These are phyloP conservation scores for Cubamyces sp. DNA, from an alignment of 768 basidiomycete genomes.

Conservation along the genomic window DNA sequence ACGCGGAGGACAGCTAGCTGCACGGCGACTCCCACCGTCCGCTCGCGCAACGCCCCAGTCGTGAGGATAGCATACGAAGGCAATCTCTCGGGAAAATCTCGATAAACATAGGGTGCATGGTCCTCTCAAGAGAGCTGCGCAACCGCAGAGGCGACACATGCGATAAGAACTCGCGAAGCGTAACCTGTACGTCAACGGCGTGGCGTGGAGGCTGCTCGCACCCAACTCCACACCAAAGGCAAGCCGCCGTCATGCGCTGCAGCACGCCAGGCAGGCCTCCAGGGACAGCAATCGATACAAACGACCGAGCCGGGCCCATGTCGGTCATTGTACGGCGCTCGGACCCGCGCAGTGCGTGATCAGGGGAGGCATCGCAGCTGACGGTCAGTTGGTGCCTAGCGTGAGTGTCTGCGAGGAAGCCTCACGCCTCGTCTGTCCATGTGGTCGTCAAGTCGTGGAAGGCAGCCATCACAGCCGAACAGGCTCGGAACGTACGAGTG, in stretches of 20 bases:
- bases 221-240: conserved; percentile 16
- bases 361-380: conserved; percentile 14
- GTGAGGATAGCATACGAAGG: conserved; percentile 17
- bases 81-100: conserved; percentile 27
- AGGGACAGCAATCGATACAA: conserved; percentile 14
- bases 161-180: conserved; percentile 20
- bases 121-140: conserved; percentile 8
- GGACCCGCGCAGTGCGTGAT: conserved; percentile 18
- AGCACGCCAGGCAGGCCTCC: conserved; percentile 16
- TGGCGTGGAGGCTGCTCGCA: conserved; percentile 11
- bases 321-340: conserved; percentile 23
- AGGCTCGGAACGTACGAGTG: conserved; percentile 14
- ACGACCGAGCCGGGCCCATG: conserved; percentile 20
- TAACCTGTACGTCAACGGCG: conserved; percentile 20
- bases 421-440: conserved; percentile 5
- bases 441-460: conserved; percentile 4
- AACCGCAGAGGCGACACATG: conserved; percentile 15
- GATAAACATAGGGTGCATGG: conserved; percentile 10
- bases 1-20: conserved; percentile 1
- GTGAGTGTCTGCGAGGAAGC: not conserved
- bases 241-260: conserved; percentile 13
- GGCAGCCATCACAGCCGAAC: conserved; percentile 7
- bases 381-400: conserved; percentile 7
- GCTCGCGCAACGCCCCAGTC: conserved; percentile 9
- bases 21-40: not conserved